Conservation (phyloP, 108 stramenopile species). For the Cyclotella kingstonii region DNA sequence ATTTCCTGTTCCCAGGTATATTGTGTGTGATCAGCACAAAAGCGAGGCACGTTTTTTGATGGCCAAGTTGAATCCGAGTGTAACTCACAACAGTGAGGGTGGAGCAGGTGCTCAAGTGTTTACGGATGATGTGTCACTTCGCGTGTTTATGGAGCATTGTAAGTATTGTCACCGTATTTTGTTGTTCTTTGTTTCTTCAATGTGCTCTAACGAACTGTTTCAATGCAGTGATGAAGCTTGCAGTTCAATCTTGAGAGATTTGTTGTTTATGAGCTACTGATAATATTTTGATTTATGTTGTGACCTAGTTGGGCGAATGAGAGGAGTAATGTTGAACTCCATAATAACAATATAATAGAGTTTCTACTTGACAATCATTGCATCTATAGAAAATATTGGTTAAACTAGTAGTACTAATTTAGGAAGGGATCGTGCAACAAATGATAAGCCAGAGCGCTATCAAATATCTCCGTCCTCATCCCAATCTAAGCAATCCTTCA, state of each 20-base stretch:
- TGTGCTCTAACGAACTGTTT: not conserved
- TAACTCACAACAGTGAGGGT: conserved; percentile 91
- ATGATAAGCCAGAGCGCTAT: not conserved
- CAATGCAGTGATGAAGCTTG: conserved; percentile 73
- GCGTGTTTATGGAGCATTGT: conserved; percentile 99
- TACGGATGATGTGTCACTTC: conserved; percentile 97
- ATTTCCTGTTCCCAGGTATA: conserved; percentile 97
- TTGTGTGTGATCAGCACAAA: conserved; percentile 99
- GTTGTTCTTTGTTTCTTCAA: not conserved
- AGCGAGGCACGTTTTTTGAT: conserved; percentile 97
- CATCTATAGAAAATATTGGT: too few species aligned
- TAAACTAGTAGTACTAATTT: too few species aligned
- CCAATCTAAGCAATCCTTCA: conserved; percentile 51
- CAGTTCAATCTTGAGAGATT: conserved; percentile 56
- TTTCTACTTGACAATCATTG: not conserved
- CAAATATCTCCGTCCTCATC: conserved; percentile 32
- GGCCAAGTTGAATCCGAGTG: conserved; percentile 97
- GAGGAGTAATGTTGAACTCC: too few species aligned
- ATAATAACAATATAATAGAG: too few species aligned
- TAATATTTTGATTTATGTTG: conserved; percentile 4
- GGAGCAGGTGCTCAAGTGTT: conserved; percentile 89
- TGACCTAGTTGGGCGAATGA: too few species aligned
- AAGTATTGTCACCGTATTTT: conserved; percentile 9
- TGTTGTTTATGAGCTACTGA: too few species aligned
- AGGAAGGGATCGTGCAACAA: too few species aligned